Conservation (phyloP, 2,329 filamentous ascomycete genomes). For the Penicillium expansum region DNA sequence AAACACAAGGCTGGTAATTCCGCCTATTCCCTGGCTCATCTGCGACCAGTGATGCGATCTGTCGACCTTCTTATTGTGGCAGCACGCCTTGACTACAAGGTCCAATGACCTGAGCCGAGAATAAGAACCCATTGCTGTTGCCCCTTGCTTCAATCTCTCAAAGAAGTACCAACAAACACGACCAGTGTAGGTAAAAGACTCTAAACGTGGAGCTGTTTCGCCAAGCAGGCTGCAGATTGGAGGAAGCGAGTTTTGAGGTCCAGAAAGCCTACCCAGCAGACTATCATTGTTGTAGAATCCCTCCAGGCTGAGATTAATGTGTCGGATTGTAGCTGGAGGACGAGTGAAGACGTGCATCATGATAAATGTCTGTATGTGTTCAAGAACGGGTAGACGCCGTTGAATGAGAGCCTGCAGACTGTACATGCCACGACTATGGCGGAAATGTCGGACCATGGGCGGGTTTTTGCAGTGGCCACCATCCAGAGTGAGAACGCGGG, state of each 20-base stretch:
- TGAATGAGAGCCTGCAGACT: background rate
- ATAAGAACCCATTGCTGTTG: conserved; percentile 22
- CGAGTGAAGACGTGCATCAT: conserved; percentile 62
- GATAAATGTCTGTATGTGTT: conserved; percentile 63
- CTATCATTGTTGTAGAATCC: conserved; percentile 65
- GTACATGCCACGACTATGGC: background rate
- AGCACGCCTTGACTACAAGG: conserved; percentile 72
- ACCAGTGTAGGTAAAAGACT: conserved; percentile 70
- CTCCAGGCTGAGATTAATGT: conserved; percentile 67
- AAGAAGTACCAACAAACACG: conserved; percentile 70
- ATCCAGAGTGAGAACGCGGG: conserved; percentile 67
- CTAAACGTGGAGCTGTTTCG: conserved; percentile 58
- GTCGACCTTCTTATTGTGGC: conserved; percentile 45
- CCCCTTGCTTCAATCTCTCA: conserved; percentile 53
- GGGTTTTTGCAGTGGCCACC: conserved; percentile 76
- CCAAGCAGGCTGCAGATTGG: conserved; percentile 68
- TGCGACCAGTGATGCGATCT: background rate
- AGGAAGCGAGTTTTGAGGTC: conserved; percentile 49
- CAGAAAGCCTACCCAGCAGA: conserved; percentile 31
- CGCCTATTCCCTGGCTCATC: conserved; percentile 42
- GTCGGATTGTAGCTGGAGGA: conserved; percentile 58
- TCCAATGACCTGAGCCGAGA: conserved; percentile 62
- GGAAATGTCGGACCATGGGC: conserved; percentile 62
- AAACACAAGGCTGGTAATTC: conserved; percentile 69
- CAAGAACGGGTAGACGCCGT: conserved; percentile 46